Base-by-base conservation (phyloP, 2,329 filamentous ascomycete genomes). In the Aquanectria penicillioides region DNA sequence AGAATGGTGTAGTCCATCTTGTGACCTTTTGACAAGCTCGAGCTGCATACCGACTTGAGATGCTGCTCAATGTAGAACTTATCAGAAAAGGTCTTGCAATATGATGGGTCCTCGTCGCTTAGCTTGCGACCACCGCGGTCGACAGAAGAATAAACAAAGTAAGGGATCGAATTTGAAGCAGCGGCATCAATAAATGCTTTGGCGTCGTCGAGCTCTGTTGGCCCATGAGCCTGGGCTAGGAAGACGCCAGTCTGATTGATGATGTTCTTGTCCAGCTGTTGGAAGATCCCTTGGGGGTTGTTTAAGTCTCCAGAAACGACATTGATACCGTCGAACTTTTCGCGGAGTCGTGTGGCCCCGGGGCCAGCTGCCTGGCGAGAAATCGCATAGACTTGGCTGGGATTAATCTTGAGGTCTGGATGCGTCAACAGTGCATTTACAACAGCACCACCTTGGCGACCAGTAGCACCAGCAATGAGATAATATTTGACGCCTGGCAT, bases 61-160 rank as follows among this genome's bases (percentile, higher is more conserved):
- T 89, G 79, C 57, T 83, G 73, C 69, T 89, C 87, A 61, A 89
- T 84, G 29, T 82, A 72, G 64, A 84, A 81, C 70, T 90, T 90
- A 66, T 75, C 75, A 23, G 79, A 69, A n/a, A 69, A 69, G 0
- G 66, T 69, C 64, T 69, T 69, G 64, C 66, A 60, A 29, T 69
- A 67, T 1, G 67, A 70, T 10, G 67, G 63, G 20, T 69, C 67
- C 2, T 36, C 40, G 13, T 69, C 67, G 20, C 77, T 74, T 87
- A 90, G 73, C 87, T 74, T 73, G 33, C 84, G 80, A 25, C 86
- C 86, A 23, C 86, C 86, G n/a, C 87, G 85, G 57, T 90, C 88
- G 11, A 89, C 85, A 33, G 82, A 86, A 2, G 81, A 83, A 71
- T 88, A 89, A 37, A 90, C 81, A 61, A 89, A 86, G 65, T 85